Evolutionary conservation across 108 stramenopile genomes (phyloP).

Genomic region (Stephanodiscus triporus): DNA sequence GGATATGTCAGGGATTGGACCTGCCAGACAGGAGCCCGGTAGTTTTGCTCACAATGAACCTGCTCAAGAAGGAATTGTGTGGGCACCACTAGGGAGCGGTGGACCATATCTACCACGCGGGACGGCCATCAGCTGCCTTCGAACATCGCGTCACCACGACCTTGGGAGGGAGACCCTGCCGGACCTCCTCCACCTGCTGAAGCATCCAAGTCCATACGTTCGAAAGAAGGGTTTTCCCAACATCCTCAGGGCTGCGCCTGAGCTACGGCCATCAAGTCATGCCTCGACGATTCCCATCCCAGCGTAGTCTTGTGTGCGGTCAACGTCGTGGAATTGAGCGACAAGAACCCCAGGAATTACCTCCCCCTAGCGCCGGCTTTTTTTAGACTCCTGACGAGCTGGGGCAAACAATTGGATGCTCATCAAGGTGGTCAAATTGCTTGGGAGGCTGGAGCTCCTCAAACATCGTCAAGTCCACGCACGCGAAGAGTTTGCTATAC

Average conservation of each 20-base stretch:
- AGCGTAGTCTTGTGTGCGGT: conserved; percentile 97
- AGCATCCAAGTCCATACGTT: conserved; percentile 91
- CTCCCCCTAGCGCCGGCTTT: conserved; percentile 96
- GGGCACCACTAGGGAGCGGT: conserved; percentile 46
- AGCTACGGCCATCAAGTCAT: conserved; percentile 93
- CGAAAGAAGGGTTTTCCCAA: conserved; percentile 97
- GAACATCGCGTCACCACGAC: conserved; percentile 97
- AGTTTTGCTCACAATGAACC: conserved; percentile 95
- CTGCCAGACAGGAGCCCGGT: conserved; percentile 93
- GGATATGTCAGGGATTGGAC: conserved; percentile 93
- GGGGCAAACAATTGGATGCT: conserved; percentile 99
- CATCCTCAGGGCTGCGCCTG: conserved; percentile 98
- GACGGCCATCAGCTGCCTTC: conserved; percentile 97
- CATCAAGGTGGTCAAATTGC: conserved; percentile 98
- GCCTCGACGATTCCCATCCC: conserved; percentile 89
- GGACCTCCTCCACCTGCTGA: conserved; percentile 84
- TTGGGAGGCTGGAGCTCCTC: conserved; percentile 92
- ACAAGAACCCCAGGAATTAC: conserved; percentile 98
- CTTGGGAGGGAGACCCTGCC: conserved; percentile 91
- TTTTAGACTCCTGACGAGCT: conserved; percentile 93
- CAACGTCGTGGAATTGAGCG: conserved; percentile 96
- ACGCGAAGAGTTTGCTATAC: conserved; percentile 95
- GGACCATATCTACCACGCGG: conserved; percentile 92
- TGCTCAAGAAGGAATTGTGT: conserved; percentile 95
- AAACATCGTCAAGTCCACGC: conserved; percentile 90